Percentiles rank a stretch among this genome's conserved stretches.
These are phyloP conservation scores for Chrysoporthe cubensis DNA, from an alignment of 2,329 filamentous ascomycete genomes.

Conservation along the genomic window DNA sequence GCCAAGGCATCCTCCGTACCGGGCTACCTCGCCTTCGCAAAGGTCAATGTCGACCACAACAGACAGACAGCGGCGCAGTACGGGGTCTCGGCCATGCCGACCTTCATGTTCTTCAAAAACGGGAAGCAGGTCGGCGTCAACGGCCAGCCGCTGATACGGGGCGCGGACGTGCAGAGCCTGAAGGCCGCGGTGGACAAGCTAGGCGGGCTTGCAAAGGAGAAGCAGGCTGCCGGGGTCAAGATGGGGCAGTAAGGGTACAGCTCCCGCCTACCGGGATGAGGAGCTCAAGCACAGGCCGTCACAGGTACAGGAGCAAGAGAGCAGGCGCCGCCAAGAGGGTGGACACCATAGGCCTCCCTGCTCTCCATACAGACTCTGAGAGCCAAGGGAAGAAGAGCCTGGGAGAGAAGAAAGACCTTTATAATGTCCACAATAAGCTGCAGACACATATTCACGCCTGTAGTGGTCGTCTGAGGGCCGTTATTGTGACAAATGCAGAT, in stretches of 20 bases:
- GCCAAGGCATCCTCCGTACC: slow-evolving; percentile 45
- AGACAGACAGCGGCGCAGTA: slow-evolving; percentile 54
- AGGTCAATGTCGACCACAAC: slow-evolving; percentile 62
- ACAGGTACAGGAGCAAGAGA: not conserved
- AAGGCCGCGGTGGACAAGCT: slow-evolving; percentile 43
- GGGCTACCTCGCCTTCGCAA: slow-evolving; percentile 56
- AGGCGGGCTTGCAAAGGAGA: slow-evolving; percentile 41
- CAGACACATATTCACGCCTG: not conserved
- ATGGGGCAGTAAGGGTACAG: slow-evolving; percentile 11
- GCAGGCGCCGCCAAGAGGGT: not conserved
- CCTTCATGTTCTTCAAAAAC: slow-evolving; percentile 63
- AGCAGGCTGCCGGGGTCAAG: slow-evolving; percentile 30
- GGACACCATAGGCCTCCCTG: not conserved
- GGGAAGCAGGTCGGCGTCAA: slow-evolving; percentile 50
- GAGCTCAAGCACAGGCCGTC: not conserved
- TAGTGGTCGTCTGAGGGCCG: too few relatives aligned
- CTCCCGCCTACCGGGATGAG: not conserved
- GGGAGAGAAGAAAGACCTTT: not conserved
- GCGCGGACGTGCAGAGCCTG: slow-evolving; percentile 40
- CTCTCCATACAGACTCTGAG: not conserved
- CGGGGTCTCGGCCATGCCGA: slow-evolving; percentile 59
- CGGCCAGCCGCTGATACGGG: slow-evolving; percentile 42
- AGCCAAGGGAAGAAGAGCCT: not conserved
- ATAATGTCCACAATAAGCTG: not conserved
- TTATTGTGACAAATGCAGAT: not conserved